phyloP scores from a whole-genome alignment of 1,284 basidiomycete species.

The Dichomitus squalens region DNA sequence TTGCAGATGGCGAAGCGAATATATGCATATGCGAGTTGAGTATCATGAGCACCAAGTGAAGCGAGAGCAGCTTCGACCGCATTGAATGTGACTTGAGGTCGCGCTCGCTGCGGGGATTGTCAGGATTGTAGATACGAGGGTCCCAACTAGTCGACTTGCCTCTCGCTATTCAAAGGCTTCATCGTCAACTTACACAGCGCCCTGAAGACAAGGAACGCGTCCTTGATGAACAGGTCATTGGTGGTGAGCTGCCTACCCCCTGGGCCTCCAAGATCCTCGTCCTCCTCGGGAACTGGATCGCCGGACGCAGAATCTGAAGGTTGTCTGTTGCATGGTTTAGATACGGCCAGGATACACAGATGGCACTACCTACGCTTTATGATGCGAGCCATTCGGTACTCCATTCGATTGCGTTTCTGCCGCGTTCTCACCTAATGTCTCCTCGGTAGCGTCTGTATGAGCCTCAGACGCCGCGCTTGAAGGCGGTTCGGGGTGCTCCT shows the following conservation, averaged over 20 bases:
- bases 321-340: conserved; percentile 9
- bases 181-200: conserved; percentile 97
- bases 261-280: conserved; percentile 9
- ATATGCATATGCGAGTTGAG: conserved; percentile 89
- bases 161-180: conserved; percentile 93
- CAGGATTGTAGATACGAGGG: background rate
- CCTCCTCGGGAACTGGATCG: conserved; percentile 28
- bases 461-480: conserved; percentile 12
- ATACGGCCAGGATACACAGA: background rate
- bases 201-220: conserved; percentile 95
- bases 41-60: conserved; percentile 92
- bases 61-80: conserved; percentile 91
- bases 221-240: conserved; percentile 91
- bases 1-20: conserved; percentile 82
- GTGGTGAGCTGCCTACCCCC: conserved; percentile 43
- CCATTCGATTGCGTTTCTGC: background rate
- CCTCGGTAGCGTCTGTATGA: conserved; percentile 13
- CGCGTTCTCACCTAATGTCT: conserved; percentile 3
- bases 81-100: conserved; percentile 94
- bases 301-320: conserved; percentile 28
- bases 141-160: conserved; percentile 48
- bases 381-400: conserved; percentile 8
- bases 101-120: conserved; percentile 64
- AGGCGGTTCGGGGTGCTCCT: conserved; percentile 9
- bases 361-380: conserved; percentile 13